Conservation (phyloP, 2,329 filamentous ascomycete species). For the Lasiodiplodia citricola region DNA sequence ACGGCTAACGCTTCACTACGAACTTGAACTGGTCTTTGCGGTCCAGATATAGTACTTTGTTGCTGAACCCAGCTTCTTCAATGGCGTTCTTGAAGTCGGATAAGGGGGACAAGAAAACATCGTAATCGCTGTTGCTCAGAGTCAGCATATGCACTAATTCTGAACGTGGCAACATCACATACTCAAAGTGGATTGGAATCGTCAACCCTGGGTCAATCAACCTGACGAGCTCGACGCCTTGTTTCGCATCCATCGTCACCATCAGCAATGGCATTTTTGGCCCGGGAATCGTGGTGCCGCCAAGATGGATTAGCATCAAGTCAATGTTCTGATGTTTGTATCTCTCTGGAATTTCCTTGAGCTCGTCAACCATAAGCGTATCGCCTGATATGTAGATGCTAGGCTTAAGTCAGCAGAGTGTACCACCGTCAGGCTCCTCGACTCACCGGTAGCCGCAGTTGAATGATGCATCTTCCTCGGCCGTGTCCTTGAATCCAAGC, state of each 20-base stretch:
- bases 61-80: background rate
- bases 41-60: background rate
- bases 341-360: conserved; percentile 64
- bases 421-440: conserved; percentile 24
- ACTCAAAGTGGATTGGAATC: conserved; percentile 68
- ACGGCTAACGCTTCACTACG: background rate
- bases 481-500: conserved; percentile 53
- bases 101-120: background rate
- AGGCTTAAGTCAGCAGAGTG: conserved; percentile 55
- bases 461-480: background rate
- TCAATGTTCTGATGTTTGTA: conserved; percentile 62
- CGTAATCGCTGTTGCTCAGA: background rate
- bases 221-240: conserved; percentile 65
- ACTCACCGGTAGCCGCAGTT: background rate
- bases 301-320: conserved; percentile 70
- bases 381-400: conserved; percentile 71
- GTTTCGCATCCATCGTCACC: conserved; percentile 71
- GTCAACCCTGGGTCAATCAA: conserved; percentile 66
- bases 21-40: background rate
- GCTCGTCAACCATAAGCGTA: conserved; percentile 66
- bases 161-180: conserved; percentile 19
- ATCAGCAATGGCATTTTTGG: conserved; percentile 65
- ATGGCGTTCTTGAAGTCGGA: background rate
- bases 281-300: conserved; percentile 68
- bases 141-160: background rate